Evolutionary conservation across 78 protist genomes (phyloP), one percentile per base, ranked within the genome.

Genomic region (Dictyostelium purpureum): DNA sequence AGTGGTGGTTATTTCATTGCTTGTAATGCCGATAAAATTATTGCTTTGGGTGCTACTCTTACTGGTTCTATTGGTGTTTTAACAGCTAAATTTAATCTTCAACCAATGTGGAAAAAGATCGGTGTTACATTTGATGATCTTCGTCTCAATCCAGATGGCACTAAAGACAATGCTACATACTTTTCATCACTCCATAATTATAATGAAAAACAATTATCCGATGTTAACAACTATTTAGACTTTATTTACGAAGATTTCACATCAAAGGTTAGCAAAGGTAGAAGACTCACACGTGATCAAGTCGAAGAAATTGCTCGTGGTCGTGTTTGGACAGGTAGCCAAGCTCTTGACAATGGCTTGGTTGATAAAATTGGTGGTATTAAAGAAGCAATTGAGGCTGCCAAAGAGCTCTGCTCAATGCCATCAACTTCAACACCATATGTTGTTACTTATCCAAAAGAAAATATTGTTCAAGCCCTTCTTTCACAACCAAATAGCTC

Each of bases 41-140:
- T 91, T 31, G 80, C 90, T n/a, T 38, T 24, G 35, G 33, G 26
- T 12, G 77, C 81, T 16, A 91, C 95, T 1, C 19, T 91, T 26
- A 91, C 95, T 21, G 95, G 95, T 65, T 42, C 71, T 4, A 91
- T 91, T 43, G 95, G 95, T 80, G 95, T 91, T 4, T 33, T 91
- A 14, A 31, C 47, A 38, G 87, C 77, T 10, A 88, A 88, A 42
- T 33, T 88, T 61, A 78, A 79, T 37, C n/a, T 61, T 10, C 54
- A 38, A 69, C 28, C 26, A 24, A 33, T 75, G 57, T 28, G 47
- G 54, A 77, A 87, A 35, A 88, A 88, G 21, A 19, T 74, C 43
- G 83, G 81, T 40, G 63, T 88, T 12, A 74, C 45, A 18, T 88
- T 33, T 11, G 93, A 88, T 40, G 21, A 18, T 0, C 21, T 74